Evolutionary conservation across 768 basidiomycete species (phyloP), one percentile per base, ranked within the genome.

Genomic region (Pulveroboletus sp.): DNA sequence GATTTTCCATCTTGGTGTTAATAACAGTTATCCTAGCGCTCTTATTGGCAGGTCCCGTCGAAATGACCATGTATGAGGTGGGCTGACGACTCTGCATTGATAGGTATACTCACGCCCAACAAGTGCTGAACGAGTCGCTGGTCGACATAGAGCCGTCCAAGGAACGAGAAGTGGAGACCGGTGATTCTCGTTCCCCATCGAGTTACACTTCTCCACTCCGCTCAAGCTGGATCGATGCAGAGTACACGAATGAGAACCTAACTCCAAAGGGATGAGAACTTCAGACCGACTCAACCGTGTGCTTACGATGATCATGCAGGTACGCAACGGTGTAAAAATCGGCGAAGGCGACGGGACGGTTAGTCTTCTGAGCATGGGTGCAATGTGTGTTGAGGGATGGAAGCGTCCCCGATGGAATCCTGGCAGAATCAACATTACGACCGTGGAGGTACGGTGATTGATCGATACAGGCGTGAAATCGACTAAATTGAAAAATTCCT

Each of bases 351-450:
- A 98, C 65, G 95, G 96, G 11, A 97, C 96, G 2, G 93, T 93
- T 21, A 82, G 83, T 58, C 69, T 93, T 37, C 61, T 94, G 31
- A 90, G 88, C 57, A 74, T 93, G 46, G 95, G 93, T 14, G 83
- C 89, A n/a, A 96, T 98, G 93, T 97, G 95, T 60, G 85, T 88
- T 10, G 91, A 93, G 62, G 95, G 94, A 7, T 96, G 94, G 95
- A 89, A 88, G 67, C 75, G 83, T 49, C 77, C 77, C 54, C 75
- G 84, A 47, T 97, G 92, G 91, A 98, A 97, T 67, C 95, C 95
- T 1, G 86, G 82, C 11, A 78, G 86, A n/a, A 92, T 96, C 63
- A 78, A 82, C 58, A 71, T 97, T 42, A 81, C 83, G 24, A 95
- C 93, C 14, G 82, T 93, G 49, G 92, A 94, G 80, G 88, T 93